Base-by-base conservation (phyloP, 2,329 filamentous ascomycete genomes). In the Botrytis elliptica region DNA sequence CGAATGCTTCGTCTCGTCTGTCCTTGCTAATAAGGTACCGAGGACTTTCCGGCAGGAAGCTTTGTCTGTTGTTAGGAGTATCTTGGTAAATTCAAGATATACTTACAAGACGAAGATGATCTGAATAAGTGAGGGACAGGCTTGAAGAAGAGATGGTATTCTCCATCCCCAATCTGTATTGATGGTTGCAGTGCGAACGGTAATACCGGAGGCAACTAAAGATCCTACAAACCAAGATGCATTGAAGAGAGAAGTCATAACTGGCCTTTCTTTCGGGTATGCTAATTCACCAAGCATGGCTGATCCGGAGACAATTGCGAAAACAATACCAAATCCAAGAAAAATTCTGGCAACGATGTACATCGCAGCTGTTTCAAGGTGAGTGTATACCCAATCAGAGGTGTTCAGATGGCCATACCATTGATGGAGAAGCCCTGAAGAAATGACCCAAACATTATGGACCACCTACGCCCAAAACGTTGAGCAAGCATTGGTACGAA, bases 21-120 rank as follows among this genome's bases (percentile, higher is more conserved):
- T 88, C 86, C 72, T 88, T 85, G 74, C 85, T 85, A 74, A 88
- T 87, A 18, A 89, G 81, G 85, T 87, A 89, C 69, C 88, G 81
- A 8, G 88, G 88, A 42, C 84, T 87, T 78, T 90, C 88, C 0
- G 88, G 88, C 5, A 89, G 81, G 75, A 87, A 83, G 44, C 78
- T 79, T 38, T 1, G n/a, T 33, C 33, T 12, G 1, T 18, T 8
- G 25, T 71, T 38, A 72, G 70, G 40, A 22, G 22, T 46, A 40
- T 29, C 12, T 57, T 40, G 38, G 12, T 44, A 42, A 42, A n/a
- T 33, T 55, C 6, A 66, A 25, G 46, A 29, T 25, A 25, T 33
- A 70, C 72, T 71, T 33, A 76, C 75, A 76, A 74, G 25, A 77
- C 52, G 12, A 76, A 62, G 33, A 46, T 6, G 0, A 77, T 69